phyloP scores from a whole-genome alignment of 225 moss, liverwort and hornwort species.

The Lunularia cruciata region DNA sequence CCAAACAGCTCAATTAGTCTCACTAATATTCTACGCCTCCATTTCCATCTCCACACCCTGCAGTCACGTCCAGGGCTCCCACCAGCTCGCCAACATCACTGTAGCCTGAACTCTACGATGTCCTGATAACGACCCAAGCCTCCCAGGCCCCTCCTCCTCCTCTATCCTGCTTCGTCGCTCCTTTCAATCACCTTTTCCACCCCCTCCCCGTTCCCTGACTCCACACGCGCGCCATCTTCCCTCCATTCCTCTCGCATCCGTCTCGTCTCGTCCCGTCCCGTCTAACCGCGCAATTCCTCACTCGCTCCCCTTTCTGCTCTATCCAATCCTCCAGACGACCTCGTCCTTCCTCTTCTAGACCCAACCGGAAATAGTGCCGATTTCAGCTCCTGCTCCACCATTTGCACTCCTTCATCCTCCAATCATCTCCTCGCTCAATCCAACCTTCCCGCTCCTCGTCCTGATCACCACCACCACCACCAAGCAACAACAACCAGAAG shows the following conservation, averaged over 20 bases:
- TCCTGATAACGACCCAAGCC: neutral
- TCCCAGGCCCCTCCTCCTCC: too few relatives aligned
- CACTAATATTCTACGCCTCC: neutral
- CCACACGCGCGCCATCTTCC: neutral
- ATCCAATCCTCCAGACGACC: neutral
- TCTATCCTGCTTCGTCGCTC: neutral
- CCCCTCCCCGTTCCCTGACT: neutral
- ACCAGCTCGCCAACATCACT: neutral
- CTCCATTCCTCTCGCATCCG: neutral
- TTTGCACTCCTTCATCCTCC: neutral
- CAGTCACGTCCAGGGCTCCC: neutral
- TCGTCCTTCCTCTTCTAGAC: neutral
- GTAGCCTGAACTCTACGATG: slow-evolving; percentile 9
- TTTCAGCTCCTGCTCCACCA: slow-evolving; percentile 4
- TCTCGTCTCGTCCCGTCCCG: too few relatives aligned
- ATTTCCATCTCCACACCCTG: neutral
- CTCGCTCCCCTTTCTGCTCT: neutral
- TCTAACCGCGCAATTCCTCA: neutral
- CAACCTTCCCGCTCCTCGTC: neutral
- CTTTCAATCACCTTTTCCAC: neutral
- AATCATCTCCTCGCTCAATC: slow-evolving; percentile 8
- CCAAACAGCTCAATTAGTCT: slow-evolving; percentile 7
- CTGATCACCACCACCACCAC: neutral
- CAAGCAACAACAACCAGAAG: neutral
- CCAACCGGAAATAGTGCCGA: slow-evolving; percentile 17